A percentile compares a stretch with the other conserved stretches of the same genome.
These are phyloP conservation scores for Aureobasidium lini DNA, from an alignment of 2,329 filamentous ascomycete species.

Conservation along the genomic window DNA sequence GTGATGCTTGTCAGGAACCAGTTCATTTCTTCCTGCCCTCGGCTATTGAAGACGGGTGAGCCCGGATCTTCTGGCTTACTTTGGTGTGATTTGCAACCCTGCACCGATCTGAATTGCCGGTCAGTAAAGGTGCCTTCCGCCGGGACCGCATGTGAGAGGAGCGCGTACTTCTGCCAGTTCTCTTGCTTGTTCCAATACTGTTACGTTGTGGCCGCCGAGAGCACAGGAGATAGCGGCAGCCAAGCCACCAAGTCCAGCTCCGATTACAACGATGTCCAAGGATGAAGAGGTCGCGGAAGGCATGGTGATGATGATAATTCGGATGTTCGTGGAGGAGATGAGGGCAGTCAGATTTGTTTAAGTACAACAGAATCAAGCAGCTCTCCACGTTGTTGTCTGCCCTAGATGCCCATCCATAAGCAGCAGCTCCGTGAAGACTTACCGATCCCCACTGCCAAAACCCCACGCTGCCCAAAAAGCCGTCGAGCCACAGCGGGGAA, in stretches of 20 bases:
- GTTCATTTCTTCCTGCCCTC: not conserved
- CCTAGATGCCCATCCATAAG: not conserved
- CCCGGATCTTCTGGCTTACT: constrained; percentile 19
- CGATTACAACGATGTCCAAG: constrained; percentile 26
- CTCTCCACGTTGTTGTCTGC: not conserved
- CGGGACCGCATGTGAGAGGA: not conserved
- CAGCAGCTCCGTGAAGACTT: constrained; percentile 2
- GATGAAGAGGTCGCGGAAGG: constrained; percentile 2
- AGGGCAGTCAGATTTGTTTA: not conserved
- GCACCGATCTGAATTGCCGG: constrained; percentile 35
- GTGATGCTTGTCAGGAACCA: not conserved
- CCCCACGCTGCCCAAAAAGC: not conserved
- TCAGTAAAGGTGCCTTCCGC: not conserved
- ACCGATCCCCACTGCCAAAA: not conserved
- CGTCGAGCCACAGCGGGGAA: constrained; percentile 5
- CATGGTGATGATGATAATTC: not conserved
- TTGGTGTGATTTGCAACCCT: constrained; percentile 47
- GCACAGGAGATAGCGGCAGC: constrained; percentile 27
- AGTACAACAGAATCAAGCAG: not conserved
- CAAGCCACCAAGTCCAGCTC: constrained; percentile 29
- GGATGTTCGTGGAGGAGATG: not conserved
- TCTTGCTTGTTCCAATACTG: constrained; percentile 24
- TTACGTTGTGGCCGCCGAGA: constrained; percentile 26
- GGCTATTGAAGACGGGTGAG: constrained; percentile 16
- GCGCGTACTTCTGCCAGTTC: constrained; percentile 20